Base-by-base conservation (phyloP, 441 rosid species). In the Gossypium armourianum region DNA sequence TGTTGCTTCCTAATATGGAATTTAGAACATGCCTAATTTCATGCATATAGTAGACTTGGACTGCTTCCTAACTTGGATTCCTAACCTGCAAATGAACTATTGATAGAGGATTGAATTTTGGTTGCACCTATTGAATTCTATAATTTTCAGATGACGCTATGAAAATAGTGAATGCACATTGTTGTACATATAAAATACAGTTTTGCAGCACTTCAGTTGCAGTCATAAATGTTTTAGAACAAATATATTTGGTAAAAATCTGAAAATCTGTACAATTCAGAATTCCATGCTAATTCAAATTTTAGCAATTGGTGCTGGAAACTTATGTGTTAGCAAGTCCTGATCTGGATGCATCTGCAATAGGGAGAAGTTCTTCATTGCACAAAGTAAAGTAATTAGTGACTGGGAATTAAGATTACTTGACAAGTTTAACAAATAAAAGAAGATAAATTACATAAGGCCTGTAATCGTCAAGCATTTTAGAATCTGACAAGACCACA, bases 361-460 rank as follows among this genome's bases (percentile, higher is more conserved):
- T 64, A 16, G 21, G 43, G 23, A 65, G 43, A 47, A 6, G 32
- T 45, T 57, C 62, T 23, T 57, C 2, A 21, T 45, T 63, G 55
- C 55, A 63, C 19, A 20, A 21, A 45, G 32, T 29, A 61, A 16
- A 29, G 29, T 15, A 21, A 64, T 64, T 63, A 63, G 32, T 63
- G 55, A 56, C 20, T 47, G 55, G 55, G 56, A 64, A 63, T 10
- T 63, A 62, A 63, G 54, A 63, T 20, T 63, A 20, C 36, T 20
- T 21, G 55, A 9, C 20, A 23, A 63, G 49, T n/a, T 64, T 12
- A 20, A 43, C 68, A 63, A 20, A 4, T n/a, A 32, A 16, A 40
- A 20, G 52, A 36, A 62, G 53, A 19, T 36, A 13, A 49, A 24
- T 66, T 50, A 66, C 55, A 4, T 24, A 7, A 13, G 24, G 70